Evolutionary conservation across 2,329 filamentous ascomycete genomes (phyloP).

Genomic region (Penicillium fuscoglaucum): DNA sequence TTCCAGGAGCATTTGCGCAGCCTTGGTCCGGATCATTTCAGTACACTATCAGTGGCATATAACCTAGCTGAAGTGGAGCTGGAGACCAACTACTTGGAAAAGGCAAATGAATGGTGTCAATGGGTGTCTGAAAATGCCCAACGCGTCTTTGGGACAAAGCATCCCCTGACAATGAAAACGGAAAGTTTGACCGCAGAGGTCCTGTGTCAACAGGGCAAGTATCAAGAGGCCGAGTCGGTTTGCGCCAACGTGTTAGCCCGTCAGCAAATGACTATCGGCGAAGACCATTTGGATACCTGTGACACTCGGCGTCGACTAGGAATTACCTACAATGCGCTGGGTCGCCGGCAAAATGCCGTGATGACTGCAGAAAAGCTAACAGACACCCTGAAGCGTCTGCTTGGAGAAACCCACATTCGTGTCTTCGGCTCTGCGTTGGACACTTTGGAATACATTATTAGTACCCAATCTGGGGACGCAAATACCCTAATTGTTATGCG

Average conservation of each 20-base stretch:
- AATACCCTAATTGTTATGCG: slow-evolving; percentile 5
- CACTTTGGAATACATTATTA: slow-evolving; percentile 26
- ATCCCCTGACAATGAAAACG: slow-evolving; percentile 31
- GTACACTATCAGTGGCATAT: slow-evolving; percentile 30
- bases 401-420: slow-evolving; percentile 32
- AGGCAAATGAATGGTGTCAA: slow-evolving; percentile 33
- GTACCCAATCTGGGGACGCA: slow-evolving; percentile 17
- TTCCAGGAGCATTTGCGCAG: slow-evolving; percentile 33
- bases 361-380: slow-evolving; percentile 25
- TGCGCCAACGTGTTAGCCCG: slow-evolving; percentile 35
- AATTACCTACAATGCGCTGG: slow-evolving; percentile 24
- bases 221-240: slow-evolving; percentile 32
- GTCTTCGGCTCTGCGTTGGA: slow-evolving; percentile 26
- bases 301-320: slow-evolving; percentile 32
- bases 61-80: slow-evolving; percentile 33
- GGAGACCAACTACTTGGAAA: slow-evolving; percentile 24
- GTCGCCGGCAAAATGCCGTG: slow-evolving; percentile 27
- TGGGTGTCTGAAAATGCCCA: slow-evolving; percentile 32
- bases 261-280: slow-evolving; percentile 36
- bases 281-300: slow-evolving; percentile 33
- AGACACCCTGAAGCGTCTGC: slow-evolving; percentile 22
- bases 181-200: slow-evolving; percentile 34
- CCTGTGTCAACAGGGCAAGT: slow-evolving; percentile 26
- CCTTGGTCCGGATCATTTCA: slow-evolving; percentile 32
- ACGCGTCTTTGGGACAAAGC: slow-evolving; percentile 29